Evolutionary conservation across 2,329 filamentous ascomycete genomes (phyloP).

Genomic region (Fusarium staphyleae): DNA sequence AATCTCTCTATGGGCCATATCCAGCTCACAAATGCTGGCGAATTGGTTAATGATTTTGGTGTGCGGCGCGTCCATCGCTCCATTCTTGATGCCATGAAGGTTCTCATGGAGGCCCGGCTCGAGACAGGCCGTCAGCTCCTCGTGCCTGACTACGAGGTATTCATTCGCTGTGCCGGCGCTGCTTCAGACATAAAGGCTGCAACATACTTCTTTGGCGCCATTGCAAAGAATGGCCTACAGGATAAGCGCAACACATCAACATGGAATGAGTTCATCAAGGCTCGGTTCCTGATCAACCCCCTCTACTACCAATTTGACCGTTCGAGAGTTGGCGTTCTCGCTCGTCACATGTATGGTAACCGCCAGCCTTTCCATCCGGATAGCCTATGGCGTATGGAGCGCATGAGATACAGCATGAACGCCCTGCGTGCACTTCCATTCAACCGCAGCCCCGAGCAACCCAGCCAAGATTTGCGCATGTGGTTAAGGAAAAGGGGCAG

Average conservation of each 20-base stretch:
- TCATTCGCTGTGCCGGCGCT: constrained; percentile 58
- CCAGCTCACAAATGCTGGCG: constrained; percentile 48
- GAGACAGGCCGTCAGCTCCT: constrained; percentile 40
- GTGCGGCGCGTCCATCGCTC: constrained; percentile 51
- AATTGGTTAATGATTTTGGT: constrained; percentile 53
- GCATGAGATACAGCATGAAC: constrained; percentile 42
- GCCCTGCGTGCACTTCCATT: constrained; percentile 41
- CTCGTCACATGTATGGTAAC: constrained; percentile 49
- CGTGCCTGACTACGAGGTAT: constrained; percentile 52
- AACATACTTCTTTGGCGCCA: constrained; percentile 45
- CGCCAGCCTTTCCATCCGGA: constrained; percentile 14
- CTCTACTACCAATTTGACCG: constrained; percentile 57
- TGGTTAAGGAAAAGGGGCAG: constrained; percentile 39
- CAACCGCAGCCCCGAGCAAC: constrained; percentile 38
- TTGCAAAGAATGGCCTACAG: constrained; percentile 40
- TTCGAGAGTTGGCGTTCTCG: constrained; percentile 48
- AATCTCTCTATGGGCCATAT: constrained; percentile 50
- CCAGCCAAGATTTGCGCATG: constrained; percentile 40
- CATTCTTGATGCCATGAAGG: constrained; percentile 48
- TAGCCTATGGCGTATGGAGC: constrained; percentile 41
- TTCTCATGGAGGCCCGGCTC: constrained; percentile 46
- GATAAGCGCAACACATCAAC: constrained; percentile 44
- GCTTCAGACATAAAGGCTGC: constrained; percentile 47
- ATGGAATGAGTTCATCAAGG: constrained; percentile 56
- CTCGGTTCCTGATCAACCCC: constrained; percentile 55